Percentiles rank a stretch among this genome's conserved stretches.
Evolutionary conservation across 2,329 filamentous ascomycete species (phyloP).

Genomic region (Botrytis byssoidea): DNA sequence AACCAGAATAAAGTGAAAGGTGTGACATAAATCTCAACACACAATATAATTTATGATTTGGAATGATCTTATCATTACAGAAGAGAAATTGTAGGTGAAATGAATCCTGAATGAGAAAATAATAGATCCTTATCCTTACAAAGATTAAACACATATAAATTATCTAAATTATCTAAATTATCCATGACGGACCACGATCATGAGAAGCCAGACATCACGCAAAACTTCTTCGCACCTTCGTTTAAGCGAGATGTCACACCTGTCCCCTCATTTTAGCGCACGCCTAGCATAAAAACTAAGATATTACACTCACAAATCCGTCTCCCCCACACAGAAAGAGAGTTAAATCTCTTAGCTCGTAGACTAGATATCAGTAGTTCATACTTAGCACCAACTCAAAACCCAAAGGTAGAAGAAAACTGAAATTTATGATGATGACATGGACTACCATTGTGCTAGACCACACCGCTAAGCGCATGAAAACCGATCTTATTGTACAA

Average conservation of each 20-base stretch:
- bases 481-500: no score
- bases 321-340: neutral
- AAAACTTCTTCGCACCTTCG: neutral
- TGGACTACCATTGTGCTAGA: no score
- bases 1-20: neutral
- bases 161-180: neutral
- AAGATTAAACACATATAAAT: neutral
- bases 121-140: neutral
- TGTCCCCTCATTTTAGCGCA: neutral
- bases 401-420: no score
- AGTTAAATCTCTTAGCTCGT: neutral
- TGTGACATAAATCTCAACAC: neutral
- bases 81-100: neutral
- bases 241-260: neutral
- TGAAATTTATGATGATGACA: no score
- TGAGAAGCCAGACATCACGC: neutral
- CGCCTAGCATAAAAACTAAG: neutral
- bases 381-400: neutral
- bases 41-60: neutral
- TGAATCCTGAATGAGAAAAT: accelerated
- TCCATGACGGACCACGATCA: neutral
- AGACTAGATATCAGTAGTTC: neutral
- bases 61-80: neutral
- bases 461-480: no score
- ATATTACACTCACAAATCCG: neutral